Base-by-base conservation (phyloP, 176 grass and related monocot genomes). In the Urochloa ruziziensis region DNA sequence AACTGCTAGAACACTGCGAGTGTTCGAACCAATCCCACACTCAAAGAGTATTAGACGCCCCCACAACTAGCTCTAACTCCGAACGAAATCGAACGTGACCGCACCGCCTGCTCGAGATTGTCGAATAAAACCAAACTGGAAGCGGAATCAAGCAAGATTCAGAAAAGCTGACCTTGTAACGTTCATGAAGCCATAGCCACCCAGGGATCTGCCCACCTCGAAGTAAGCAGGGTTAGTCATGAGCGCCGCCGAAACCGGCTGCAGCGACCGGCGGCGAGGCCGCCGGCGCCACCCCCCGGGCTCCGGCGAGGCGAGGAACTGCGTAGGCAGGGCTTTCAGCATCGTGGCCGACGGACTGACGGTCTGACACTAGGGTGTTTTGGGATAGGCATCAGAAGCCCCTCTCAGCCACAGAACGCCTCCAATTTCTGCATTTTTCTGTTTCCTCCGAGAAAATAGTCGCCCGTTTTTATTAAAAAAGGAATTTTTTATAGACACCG, bases 121-220 rank as follows among this genome's bases (percentile, higher is more conserved):
- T 17, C 67, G 0, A 43, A 17, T 28, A 28, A 70, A 46, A 70
- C 39, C 40, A 64, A 30, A 48, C 34, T 64, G 18, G 77, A 34
- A 35, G 48, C 17, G 24, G 24, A 74, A 66, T 42, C 15, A 62
- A 44, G 46, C n/a, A 44, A 7, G 68, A 70, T 52, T n/a, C 19
- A 77, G 51, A 63, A 67, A 49, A 60, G 18, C 33, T 77, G 24
- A 97, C 95, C 92, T 95, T 78, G 92, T 98, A 82, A 98, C 67
- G 46, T 98, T 98, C 95, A 98, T 94, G 84, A 89, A 98, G 5
- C 95, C 95, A 60, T 98, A 98, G 53, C 79, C 89, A 48, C 95
- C 95, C 39, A 98, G 14, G 56, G 88, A 86, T 54, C 84, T 95
- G 24, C 95, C 90, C 67, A 98, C 92, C 82, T 98, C 86, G 71